Evolutionary conservation across 495 filamentous ascomycete genomes (phyloP).

Genomic region (Hamigera avellanea): DNA sequence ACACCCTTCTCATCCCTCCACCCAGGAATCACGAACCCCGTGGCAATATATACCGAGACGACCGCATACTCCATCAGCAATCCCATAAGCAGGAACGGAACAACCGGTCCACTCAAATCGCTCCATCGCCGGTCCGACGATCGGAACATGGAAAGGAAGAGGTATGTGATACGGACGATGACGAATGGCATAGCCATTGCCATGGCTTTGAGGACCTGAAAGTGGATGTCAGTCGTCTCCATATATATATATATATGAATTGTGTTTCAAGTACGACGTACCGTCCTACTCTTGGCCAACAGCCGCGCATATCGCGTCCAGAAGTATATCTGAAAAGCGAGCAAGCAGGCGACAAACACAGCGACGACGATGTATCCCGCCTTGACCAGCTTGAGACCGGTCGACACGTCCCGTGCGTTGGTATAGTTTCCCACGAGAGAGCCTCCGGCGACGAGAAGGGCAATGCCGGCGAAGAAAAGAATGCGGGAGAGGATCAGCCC

Average conservation of each 20-base stretch:
- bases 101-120: slow-evolving; percentile 10
- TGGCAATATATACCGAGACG: slow-evolving; percentile 14
- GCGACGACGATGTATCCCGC: slow-evolving; percentile 16
- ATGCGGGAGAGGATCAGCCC: slow-evolving; percentile 9
- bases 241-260: not conserved
- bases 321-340: slow-evolving; percentile 13
- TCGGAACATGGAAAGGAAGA: slow-evolving; percentile 15
- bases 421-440: slow-evolving; percentile 12
- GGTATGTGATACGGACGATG: slow-evolving; percentile 15
- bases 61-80: slow-evolving; percentile 21
- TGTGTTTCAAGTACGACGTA: slow-evolving; percentile 1
- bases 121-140: slow-evolving; percentile 11
- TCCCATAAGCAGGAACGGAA: slow-evolving; percentile 18
- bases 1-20: slow-evolving; percentile 2
- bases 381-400: slow-evolving; percentile 13
- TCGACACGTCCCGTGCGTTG: slow-evolving; percentile 1
- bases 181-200: slow-evolving; percentile 17
- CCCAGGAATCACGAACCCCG: slow-evolving; percentile 13
- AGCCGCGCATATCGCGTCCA: slow-evolving; percentile 9
- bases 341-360: slow-evolving; percentile 11
- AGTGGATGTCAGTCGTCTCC: not conserved
- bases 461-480: slow-evolving; percentile 14
- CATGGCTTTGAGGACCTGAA: slow-evolving; percentile 9
- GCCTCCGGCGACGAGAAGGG: slow-evolving; percentile 14
- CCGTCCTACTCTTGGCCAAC: slow-evolving; percentile 5